Base-by-base conservation (phyloP, 1,139 yeast species). In the Saccharomycopsis hybrid region DNA sequence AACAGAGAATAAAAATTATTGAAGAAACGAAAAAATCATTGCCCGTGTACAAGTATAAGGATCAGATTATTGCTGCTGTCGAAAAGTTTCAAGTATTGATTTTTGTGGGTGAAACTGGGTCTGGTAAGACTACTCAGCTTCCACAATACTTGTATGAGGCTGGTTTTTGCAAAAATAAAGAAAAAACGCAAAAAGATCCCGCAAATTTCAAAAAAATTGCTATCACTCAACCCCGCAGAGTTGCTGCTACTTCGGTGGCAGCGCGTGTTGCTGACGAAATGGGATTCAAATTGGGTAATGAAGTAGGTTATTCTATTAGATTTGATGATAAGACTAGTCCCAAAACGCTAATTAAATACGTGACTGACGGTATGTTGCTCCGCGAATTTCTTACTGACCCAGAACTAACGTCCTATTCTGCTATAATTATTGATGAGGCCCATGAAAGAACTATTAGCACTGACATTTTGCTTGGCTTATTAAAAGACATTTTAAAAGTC, bases 91-190 rank as follows among this genome's bases (percentile, higher is more conserved):
- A 88, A 61, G 84, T 90, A 35, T 62, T 90, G 39, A 85, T 92
- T 41, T 85, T 92, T 44, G 96, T 92, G 36, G 98, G 98, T 54
- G 97, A 92, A 63, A 92, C 98, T 0, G 98, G 98, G 44, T 89
- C 97, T 0, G 98, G 98, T 59, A 92, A 92, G 60, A 92, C 98
- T 0, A 92, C 98, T 0, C 97, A 92, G 65, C 68, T 92, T 9
- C 97, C 97, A 0, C 97, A 92, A 60, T 92, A 81, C 61, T 69
- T 92, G 29, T 77, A 80, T 57, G 96, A 89, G 61, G 88, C 83
- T 24, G 96, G 96, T 0, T 85, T 82, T 58, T 73, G 88, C 4
- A 61, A 67, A 24, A 62, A 65, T 41, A 9, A 38, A n/a, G 43
- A 42, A n/a, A 47, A 47, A 5, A 18, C 18, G 18, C 11, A 31